phyloP scores from a whole-genome alignment of 805 yeast species.

The Ogataea methanolica region DNA sequence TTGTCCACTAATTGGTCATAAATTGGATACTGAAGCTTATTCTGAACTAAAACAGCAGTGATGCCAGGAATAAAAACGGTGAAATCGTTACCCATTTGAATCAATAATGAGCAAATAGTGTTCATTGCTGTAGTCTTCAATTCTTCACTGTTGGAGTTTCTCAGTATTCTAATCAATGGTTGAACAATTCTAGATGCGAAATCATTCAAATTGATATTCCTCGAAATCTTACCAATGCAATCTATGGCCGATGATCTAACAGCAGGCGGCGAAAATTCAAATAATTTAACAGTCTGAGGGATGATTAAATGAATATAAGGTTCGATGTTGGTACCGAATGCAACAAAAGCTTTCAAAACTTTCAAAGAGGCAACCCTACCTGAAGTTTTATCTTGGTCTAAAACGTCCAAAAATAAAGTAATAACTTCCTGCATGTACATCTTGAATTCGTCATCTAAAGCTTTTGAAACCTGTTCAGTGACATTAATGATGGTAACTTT shows the following conservation, averaged over 20 bases:
- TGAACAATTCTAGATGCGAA: conserved; percentile 90
- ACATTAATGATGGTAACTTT: conserved; percentile 77
- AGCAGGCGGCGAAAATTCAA: conserved; percentile 62
- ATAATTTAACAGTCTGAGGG: conserved; percentile 79
- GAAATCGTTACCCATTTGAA: conserved; percentile 83
- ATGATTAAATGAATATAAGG: conserved; percentile 82
- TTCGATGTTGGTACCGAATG: conserved; percentile 83
- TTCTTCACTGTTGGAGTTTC: conserved; percentile 40
- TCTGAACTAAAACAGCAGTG: conserved; percentile 56
- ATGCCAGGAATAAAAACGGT: conserved; percentile 82
- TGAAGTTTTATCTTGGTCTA: conserved; percentile 66
- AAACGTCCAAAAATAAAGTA: conserved; percentile 67
- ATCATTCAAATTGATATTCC: conserved; percentile 68
- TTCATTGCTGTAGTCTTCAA: conserved; percentile 64
- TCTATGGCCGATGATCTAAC: conserved; percentile 73
- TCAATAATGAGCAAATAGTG: conserved; percentile 67
- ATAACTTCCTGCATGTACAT: conserved; percentile 73
- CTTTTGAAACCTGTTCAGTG: conserved; percentile 77
- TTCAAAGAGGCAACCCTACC: conserved; percentile 60
- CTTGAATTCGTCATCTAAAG: conserved; percentile 91
- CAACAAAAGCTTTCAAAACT: conserved; percentile 77
- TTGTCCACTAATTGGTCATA: conserved; percentile 81
- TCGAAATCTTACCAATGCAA: conserved; percentile 77
- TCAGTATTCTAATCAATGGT: conserved; percentile 69
- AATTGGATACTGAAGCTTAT: conserved; percentile 62